Conservation (phyloP, 768 basidiomycete genomes). For the Tephrocybe sp. region DNA sequence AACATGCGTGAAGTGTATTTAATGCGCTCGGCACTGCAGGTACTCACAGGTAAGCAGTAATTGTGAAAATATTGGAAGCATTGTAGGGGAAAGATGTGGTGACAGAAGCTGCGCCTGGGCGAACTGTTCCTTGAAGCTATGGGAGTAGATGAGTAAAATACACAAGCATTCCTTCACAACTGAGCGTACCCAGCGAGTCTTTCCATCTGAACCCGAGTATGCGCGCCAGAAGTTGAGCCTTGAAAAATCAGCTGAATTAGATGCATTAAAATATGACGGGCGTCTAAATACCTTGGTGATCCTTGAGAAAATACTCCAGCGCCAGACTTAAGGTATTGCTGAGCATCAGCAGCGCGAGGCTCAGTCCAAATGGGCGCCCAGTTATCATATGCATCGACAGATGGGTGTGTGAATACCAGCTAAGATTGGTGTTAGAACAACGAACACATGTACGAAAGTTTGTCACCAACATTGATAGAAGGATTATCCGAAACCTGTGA, state of each 20-base stretch:
- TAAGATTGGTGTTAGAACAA: slow-evolving; percentile 20
- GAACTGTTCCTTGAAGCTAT: slow-evolving; percentile 62
- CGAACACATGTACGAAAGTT: not conserved
- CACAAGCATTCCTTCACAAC: not conserved
- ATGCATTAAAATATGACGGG: too few species aligned
- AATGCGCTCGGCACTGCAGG: not conserved
- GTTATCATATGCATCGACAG: slow-evolving; percentile 62
- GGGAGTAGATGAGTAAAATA: not conserved
- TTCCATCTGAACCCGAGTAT: slow-evolving; percentile 42
- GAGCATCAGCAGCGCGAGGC: slow-evolving; percentile 57
- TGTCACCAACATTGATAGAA: slow-evolving; percentile 51
- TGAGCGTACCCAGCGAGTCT: slow-evolving; percentile 45
- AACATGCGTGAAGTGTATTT: not conserved
- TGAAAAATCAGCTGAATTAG: not conserved
- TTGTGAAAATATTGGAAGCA: slow-evolving; percentile 54
- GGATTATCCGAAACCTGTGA: slow-evolving; percentile 60
- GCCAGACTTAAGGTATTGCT: slow-evolving; percentile 49
- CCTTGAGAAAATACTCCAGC: slow-evolving; percentile 58
- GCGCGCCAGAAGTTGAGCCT: slow-evolving; percentile 67
- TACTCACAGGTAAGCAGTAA: slow-evolving; percentile 60
- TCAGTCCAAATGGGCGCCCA: slow-evolving; percentile 57
- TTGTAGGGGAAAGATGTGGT: slow-evolving; percentile 53
- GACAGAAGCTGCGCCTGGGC: slow-evolving; percentile 56
- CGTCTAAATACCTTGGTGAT: slow-evolving; percentile 63
- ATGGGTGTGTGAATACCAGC: slow-evolving; percentile 67